Conservation (phyloP, 2,329 filamentous ascomycete genomes). For the Penicillium decumbens region DNA sequence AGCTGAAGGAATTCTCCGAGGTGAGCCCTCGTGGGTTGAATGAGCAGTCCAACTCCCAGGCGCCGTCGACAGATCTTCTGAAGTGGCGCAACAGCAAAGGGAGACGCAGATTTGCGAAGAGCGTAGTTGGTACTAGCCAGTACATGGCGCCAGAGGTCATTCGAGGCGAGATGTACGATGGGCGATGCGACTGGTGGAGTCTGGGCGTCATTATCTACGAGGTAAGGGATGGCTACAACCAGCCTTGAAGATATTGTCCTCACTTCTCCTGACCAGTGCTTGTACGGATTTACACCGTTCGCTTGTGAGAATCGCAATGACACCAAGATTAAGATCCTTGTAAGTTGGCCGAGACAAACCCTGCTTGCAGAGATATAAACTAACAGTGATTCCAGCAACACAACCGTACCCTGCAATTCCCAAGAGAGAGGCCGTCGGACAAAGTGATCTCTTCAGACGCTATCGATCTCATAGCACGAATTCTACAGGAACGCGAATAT, state of each 20-base stretch:
- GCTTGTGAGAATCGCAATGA: slow-evolving; percentile 72
- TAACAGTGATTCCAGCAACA: slow-evolving; percentile 47
- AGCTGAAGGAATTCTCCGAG: slow-evolving; percentile 18
- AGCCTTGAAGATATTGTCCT: neutral
- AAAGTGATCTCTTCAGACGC: slow-evolving; percentile 63
- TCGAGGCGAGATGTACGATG: slow-evolving; percentile 76
- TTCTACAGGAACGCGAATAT: slow-evolving; percentile 69
- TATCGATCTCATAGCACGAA: slow-evolving; percentile 67
- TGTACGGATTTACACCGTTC: slow-evolving; percentile 90
- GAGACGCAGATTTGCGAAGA: slow-evolving; percentile 69
- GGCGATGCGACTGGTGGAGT: slow-evolving; percentile 95
- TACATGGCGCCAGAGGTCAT: slow-evolving; percentile 98
- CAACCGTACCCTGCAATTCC: slow-evolving; percentile 69
- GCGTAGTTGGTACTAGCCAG: slow-evolving; percentile 89
- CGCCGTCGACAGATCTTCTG: slow-evolving; percentile 51
- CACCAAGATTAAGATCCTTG: slow-evolving; percentile 81
- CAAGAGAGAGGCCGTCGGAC: slow-evolving; percentile 51
- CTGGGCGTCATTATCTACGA: slow-evolving; percentile 91
- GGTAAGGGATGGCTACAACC: slow-evolving; percentile 32
- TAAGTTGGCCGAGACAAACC: slow-evolving; percentile 40
- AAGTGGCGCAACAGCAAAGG: slow-evolving; percentile 66
- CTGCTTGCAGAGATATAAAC: neutral
- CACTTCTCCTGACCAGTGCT: slow-evolving; percentile 51
- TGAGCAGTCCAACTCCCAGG: slow-evolving; percentile 30
- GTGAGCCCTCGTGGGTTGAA: slow-evolving; percentile 26